phyloP scores from a whole-genome alignment of 371 early-diverging fungal genomes.

The Chytridium lagenaria region DNA sequence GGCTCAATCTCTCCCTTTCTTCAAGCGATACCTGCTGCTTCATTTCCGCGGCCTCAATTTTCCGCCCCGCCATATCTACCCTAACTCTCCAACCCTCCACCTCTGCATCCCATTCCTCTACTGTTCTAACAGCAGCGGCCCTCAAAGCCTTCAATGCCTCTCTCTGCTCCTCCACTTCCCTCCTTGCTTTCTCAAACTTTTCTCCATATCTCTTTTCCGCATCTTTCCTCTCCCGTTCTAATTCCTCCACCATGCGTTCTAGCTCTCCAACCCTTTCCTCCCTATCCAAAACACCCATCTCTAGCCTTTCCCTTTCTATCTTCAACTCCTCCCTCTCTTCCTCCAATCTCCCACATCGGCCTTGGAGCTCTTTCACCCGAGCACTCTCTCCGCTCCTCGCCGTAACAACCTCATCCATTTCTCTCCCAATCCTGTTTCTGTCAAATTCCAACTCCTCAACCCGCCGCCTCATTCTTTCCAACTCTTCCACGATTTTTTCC shows the following conservation, averaged over 20 bases:
- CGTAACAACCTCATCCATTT: background rate
- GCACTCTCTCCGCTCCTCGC: background rate
- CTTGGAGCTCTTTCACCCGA: background rate
- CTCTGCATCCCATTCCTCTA: conserved; percentile 10
- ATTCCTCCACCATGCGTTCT: background rate
- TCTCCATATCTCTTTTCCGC: background rate
- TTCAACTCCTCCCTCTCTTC: background rate
- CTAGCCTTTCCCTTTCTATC: background rate
- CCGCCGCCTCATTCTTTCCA: background rate
- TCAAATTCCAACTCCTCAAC: background rate
- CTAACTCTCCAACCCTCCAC: background rate
- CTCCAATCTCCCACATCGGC: background rate
- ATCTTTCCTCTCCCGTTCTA: background rate
- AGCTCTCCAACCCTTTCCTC: background rate
- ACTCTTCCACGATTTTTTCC: background rate
- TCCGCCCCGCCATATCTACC: background rate
- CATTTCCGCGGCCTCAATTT: background rate
- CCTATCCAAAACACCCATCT: background rate
- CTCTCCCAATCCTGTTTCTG: background rate
- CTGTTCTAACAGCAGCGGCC: background rate
- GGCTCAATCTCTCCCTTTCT: background rate
- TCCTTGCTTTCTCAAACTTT: background rate
- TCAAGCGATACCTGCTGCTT: too few relatives aligned
- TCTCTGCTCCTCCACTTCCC: background rate
- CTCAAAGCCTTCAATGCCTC: background rate